Conservation (phyloP, 164 flowering plant species). For the Tinospora cordifolia region DNA sequence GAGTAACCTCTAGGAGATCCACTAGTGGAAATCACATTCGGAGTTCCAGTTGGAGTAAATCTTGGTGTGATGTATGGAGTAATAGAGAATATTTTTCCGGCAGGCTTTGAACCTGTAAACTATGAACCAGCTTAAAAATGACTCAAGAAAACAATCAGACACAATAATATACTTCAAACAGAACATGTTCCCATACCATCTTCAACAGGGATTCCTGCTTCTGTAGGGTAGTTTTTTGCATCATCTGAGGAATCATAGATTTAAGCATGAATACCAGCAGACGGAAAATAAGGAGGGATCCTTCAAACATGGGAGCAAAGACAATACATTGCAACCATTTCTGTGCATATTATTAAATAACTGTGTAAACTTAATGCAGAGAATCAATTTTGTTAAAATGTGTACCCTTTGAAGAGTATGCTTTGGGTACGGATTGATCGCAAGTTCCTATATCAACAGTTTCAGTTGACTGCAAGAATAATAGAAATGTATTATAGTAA, state of each 20-base stretch:
- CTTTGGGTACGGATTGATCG: conserved; percentile 59
- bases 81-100: conserved; percentile 49
- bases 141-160: not conserved
- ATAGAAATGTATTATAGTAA: not conserved
- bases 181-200: conserved; percentile 35
- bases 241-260: conserved; percentile 35
- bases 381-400: not conserved
- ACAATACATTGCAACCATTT: not conserved
- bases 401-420: conserved; percentile 47
- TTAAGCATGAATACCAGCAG: not conserved
- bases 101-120: conserved; percentile 39
- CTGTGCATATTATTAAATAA: not conserved
- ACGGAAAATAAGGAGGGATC: not conserved
- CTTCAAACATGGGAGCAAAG: conserved; percentile 7
- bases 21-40: conserved; percentile 51
- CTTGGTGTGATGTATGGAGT: conserved; percentile 78
- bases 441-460: conserved; percentile 80
- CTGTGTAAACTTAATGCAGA: no score
- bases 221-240: conserved; percentile 39
- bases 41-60: conserved; percentile 76
- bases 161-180: not conserved
- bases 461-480: conserved; percentile 44
- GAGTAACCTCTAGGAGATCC: conserved; percentile 74
- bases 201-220: conserved; percentile 28
- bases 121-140: not conserved